These are phyloP conservation scores for Vitis hybrid DNA, from an alignment of 177 flowering plant species.

Conservation along the genomic window DNA sequence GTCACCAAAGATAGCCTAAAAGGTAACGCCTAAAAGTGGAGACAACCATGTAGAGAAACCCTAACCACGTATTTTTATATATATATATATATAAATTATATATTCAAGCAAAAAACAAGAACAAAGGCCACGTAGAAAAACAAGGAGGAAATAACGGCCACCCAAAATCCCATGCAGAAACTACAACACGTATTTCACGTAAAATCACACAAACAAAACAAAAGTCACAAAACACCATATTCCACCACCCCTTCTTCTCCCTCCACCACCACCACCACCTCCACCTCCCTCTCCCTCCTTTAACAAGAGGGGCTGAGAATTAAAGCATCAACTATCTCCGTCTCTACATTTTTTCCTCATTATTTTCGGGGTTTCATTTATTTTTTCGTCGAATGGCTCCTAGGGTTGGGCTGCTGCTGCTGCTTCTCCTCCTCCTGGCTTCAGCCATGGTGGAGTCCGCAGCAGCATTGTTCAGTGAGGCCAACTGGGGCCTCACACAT, in stretches of 20 bases:
- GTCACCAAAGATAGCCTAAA: no score
- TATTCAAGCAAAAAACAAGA: no score
- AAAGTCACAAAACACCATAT: background rate
- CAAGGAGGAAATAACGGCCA: slow-evolving; percentile 8
- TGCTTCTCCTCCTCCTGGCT: slow-evolving; percentile 15
- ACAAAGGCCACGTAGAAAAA: background rate
- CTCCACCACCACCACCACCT: background rate
- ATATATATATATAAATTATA: no score
- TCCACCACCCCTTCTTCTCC: background rate
- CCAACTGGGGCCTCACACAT: background rate
- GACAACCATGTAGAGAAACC: no score
- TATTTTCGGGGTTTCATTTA: background rate
- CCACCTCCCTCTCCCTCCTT: background rate
- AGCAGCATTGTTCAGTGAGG: background rate
- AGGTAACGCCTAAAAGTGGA: no score
- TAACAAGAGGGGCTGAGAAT: slow-evolving; percentile 2
- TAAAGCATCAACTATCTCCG: background rate
- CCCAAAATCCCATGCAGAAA: background rate
- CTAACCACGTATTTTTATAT: no score
- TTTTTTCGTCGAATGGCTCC: slow-evolving; percentile 10
- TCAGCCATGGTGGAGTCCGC: slow-evolving; percentile 18
- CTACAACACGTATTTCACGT: background rate
- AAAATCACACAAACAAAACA: background rate
- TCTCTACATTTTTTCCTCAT: background rate
- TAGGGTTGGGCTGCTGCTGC: background rate